phyloP scores from a whole-genome alignment of 2,329 filamentous ascomycete genomes.

The Ophiostoma tasmaniense region DNA sequence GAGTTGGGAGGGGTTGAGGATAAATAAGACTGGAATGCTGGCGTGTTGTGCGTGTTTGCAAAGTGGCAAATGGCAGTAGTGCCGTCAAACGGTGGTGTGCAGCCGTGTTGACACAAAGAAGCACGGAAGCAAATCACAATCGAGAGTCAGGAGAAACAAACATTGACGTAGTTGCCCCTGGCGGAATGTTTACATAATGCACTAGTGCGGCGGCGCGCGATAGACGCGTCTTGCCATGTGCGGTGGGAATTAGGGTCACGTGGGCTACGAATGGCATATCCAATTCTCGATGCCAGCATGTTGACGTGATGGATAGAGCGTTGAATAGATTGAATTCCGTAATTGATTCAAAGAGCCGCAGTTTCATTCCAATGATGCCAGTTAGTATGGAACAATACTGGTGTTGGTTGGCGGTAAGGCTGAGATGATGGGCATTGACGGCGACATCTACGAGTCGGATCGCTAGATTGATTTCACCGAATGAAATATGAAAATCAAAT shows the following conservation, averaged over 20 bases:
- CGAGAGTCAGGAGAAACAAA: neutral
- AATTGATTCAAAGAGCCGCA: neutral
- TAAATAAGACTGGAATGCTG: neutral
- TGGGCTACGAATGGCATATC: neutral
- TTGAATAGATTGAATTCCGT: neutral
- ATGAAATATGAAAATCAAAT: too few species aligned
- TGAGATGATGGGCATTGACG: neutral
- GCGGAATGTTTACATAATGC: neutral
- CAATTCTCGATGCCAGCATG: neutral
- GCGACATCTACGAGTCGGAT: neutral
- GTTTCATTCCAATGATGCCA: neutral
- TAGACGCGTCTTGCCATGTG: conserved; percentile 1
- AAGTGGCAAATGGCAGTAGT: neutral
- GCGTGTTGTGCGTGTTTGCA: neutral
- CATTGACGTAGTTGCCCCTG: conserved; percentile 5
- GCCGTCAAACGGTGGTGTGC: conserved; percentile 3
- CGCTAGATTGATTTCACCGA: too few species aligned
- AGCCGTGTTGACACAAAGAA: neutral
- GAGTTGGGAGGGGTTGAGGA: neutral
- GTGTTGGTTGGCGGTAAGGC: neutral
- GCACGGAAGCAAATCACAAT: neutral
- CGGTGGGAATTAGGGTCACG: neutral
- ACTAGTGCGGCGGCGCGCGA: neutral
- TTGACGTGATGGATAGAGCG: neutral
- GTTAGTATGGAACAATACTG: neutral